Conservation (phyloP, 139 green algal genomes). For the Chlamydomonas applanata region DNA sequence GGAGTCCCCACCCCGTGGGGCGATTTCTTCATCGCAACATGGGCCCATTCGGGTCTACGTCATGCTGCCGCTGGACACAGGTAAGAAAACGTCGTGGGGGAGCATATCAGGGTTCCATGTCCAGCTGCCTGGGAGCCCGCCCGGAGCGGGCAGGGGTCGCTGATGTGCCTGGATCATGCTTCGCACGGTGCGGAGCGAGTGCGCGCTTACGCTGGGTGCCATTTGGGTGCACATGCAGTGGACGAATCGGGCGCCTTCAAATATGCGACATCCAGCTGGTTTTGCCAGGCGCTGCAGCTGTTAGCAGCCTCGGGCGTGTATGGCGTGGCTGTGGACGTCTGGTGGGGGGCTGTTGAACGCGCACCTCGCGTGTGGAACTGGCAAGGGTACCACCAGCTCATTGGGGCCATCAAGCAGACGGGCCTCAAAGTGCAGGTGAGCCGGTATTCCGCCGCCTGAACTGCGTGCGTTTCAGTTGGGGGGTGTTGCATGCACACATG, state of each 20-base stretch:
- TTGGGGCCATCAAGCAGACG: conserved; percentile 66
- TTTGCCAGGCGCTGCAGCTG: conserved; percentile 60
- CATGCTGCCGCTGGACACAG: conserved; percentile 92
- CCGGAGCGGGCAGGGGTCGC: not conserved
- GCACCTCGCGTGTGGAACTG: conserved; percentile 80
- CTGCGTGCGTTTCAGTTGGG: not conserved
- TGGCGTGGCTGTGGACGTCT: conserved; percentile 89
- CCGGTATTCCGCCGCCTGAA: not conserved
- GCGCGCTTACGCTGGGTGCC: not conserved
- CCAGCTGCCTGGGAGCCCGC: not conserved
- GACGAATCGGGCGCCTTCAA: conserved; percentile 71
- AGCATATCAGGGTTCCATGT: not conserved
- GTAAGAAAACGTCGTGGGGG: not conserved
- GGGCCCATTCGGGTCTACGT: conserved; percentile 29
- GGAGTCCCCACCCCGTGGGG: too few species aligned
- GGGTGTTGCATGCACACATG: too few species aligned
- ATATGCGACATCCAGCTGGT: conserved; percentile 72
- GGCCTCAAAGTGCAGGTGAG: conserved; percentile 78
- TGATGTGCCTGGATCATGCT: not conserved
- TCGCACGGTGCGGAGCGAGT: not conserved
- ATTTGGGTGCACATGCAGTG: conserved; percentile 45
- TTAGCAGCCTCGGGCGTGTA: conserved; percentile 71
- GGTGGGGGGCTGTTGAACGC: conserved; percentile 88
- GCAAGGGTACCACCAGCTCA: conserved; percentile 76
- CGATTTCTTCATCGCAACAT: too few species aligned